Evolutionary conservation across 805 yeast genomes (phyloP), one percentile per base, ranked within the genome.

Genomic region (Schizosaccharomyces pombe): DNA sequence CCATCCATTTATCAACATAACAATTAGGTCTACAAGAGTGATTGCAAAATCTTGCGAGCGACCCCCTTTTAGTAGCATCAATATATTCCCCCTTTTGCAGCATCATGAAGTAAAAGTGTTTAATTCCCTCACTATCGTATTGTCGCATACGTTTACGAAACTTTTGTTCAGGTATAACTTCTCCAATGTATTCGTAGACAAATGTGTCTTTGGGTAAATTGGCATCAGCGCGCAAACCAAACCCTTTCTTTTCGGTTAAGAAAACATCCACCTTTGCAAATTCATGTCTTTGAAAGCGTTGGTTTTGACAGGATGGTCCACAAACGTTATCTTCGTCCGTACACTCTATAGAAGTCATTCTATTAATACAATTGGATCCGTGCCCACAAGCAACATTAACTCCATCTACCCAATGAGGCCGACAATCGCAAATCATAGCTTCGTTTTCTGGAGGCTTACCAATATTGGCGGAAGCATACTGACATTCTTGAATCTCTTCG

Each of bases 21-120:
- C 94, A 89, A 65, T 91, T 91, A 11, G 98, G 98, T 62, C 77
- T 79, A 66, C 98, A 89, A 22, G 95, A 85, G 67, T 89, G 98
- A 67, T 89, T 89, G 64, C 91, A 82, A 68, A 87, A 91, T 56
- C 98, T 73, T 1, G 94, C 95, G 55, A 89, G 67, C 19, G 85
- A 77, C 5, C 97, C 98, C 68, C 77, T 82, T 52, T 74, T 74
- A 1, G 97, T 89, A 52, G 98, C 98, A 67, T 89, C 98, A 56
- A 89, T 85, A 63, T 86, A 91, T 63, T 89, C 89, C 57, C 85
- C 86, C 64, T 80, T 83, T 61, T 85, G 64, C 79, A 81, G 68
- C 85, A 85, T 63, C 95, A 87, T 68, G 96, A 97, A 39, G 75
- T 79, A 53, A 84, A 85, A 65, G 83, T 91, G 95, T 70, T 87